phyloP scores from a whole-genome alignment of 495 filamentous ascomycete species.

The Neurospora sp. region DNA sequence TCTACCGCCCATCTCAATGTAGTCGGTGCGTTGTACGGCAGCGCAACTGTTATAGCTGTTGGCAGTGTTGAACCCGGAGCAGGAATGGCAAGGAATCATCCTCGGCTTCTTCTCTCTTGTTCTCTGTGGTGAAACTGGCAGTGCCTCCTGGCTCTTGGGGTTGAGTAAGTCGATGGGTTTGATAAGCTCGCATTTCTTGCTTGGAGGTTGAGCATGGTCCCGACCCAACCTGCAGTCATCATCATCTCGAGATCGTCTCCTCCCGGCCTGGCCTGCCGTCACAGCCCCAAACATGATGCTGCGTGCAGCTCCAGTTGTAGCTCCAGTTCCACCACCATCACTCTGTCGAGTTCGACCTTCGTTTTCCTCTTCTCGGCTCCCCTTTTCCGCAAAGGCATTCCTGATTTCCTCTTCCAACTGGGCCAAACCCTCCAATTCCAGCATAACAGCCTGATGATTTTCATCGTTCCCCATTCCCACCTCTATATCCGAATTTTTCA shows the following conservation, averaged over 20 bases:
- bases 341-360: background rate
- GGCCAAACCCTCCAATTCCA: background rate
- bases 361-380: background rate
- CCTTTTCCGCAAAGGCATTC: background rate
- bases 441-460: background rate
- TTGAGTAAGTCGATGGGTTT: background rate
- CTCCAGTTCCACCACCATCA: background rate
- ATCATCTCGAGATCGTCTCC: background rate
- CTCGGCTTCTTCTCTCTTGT: background rate
- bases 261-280: background rate
- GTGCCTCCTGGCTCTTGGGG: background rate
- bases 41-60: background rate
- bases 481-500: background rate
- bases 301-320: background rate
- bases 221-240: background rate
- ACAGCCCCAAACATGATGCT: background rate
- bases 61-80: constrained; percentile 1
- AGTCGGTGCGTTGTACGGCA: background rate
- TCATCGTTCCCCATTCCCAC: background rate
- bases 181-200: background rate
- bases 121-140: background rate
- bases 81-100: background rate
- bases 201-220: background rate
- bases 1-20: background rate
- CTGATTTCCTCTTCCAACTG: background rate